Evolutionary conservation across 331 rosid species (phyloP), one percentile per base, ranked within the genome.

Genomic region (Pyrus hybrid): DNA sequence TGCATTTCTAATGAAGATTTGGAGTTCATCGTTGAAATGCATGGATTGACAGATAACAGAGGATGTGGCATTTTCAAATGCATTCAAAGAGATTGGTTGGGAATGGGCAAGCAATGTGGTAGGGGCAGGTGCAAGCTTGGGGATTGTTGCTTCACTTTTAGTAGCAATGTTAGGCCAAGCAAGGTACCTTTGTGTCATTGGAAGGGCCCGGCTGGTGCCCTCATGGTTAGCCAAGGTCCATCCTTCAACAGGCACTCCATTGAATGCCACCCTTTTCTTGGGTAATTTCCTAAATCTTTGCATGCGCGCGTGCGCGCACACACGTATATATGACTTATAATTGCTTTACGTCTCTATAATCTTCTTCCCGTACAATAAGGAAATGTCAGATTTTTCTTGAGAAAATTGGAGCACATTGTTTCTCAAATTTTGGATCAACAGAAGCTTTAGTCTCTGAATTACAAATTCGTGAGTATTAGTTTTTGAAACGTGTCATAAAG

Each of bases 131-230:
- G 93, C 93, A 71, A 85, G 96, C 83, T 85, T 93, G 85, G 98
- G 98, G 1, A 90, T 91, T 47, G 86, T 93, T 74, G 96, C 98
- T 71, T 93, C 98, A 71, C 91, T 93, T 5, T 71, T 93, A 70
- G 97, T 93, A 12, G 96, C 96, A 8, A 91, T 91, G 97, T 80
- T 90, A 85, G 97, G 98, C 41, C 98, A 93, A 83, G 98, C 98
- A 1, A 83, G 98, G 78, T 93, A 91, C 83, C 96, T 93, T 70
- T 93, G 97, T 85, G 97, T 90, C 1, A 89, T 93, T 51, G 96
- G 91, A 80, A 90, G 98, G 87, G 96, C 96, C n/a, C 29, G 97
- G 60, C 68, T 93, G 12, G 94, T 91, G 43, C 97, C 97, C 0
- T 82, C 87, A 63, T 93, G 97, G 97, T 82, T 93, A 62, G 96